Evolutionary conservation across 2,329 filamentous ascomycete species (phyloP), one percentile per base, ranked within the genome.

Genomic region (Exserohilum turcica): DNA sequence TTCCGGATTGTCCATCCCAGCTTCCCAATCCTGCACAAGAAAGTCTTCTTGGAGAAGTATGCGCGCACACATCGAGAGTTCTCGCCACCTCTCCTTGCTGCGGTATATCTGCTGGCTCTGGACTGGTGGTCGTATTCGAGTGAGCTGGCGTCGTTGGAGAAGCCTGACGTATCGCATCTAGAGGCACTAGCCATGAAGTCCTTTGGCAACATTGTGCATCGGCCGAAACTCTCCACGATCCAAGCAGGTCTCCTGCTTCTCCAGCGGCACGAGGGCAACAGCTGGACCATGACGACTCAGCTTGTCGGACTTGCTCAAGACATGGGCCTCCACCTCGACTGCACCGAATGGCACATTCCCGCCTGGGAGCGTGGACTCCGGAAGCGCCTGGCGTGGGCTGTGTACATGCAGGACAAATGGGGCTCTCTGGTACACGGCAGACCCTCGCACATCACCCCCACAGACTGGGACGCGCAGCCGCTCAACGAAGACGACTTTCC

Each of bases 351-450:
- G 86, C 79, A 81, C 9, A 82, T 88, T 36, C 85, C 85, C 1
- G 72, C 75, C 0, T 87, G 85, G 84, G 86, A 88, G 62, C 80
- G 83, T 48, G 82, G 84, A 0, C 73, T 88, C 15, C 76, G 86
- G 12, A 83, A 84, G 61, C 76, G 86, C 12, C 72, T 88, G 0
- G 84, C 83, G 0, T 89, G 86, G 86, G 85, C 81, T 2, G 70
- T 87, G 0, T 88, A 82, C 57, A 84, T 86, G 78, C 85, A 88
- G 64, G 86, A 88, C 57, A 85, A 83, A 61, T 86, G 82, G 84
- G 80, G 81, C 2, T 79, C 82, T 2, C 75, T 85, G 32, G 79
- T 83, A 24, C 81, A 84, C 58, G 84, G 84, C 6, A 76, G 84
- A 21, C 83, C 83, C 9, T 82, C 80, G 19, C 79, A 85, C 45